Evolutionary conservation across 257 asterid genomes (phyloP), one percentile per base, ranked within the genome.

Genomic region (Capsicum pubescens): DNA sequence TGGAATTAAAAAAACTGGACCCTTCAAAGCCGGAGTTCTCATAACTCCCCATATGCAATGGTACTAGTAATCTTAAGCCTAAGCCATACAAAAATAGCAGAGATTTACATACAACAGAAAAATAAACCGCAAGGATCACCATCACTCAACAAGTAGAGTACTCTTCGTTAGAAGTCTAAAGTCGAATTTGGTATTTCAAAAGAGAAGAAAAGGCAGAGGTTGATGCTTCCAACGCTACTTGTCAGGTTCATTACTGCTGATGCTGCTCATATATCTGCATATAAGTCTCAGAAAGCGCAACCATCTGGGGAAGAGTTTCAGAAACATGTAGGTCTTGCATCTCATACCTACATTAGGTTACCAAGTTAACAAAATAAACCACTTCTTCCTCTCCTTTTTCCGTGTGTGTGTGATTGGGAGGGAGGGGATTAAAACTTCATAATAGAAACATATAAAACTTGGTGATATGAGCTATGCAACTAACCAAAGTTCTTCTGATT

Each of bases 201-300:
- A 76, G 5, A 26, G 48, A 76, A 52, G 21, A 74, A 67, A 7
- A 14, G 9, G 81, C 42, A 54, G 19, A 26, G 32, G 15, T 54
- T 14, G 61, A 32, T 77, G 16, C 32, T 77, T 54, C 66, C 7
- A 11, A 54, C 10, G 9, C 26, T 16, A 77, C 64, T 54, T 32
- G 64, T 77, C 48, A 81, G 77, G 19, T 81, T 14, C 16, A 35
- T 68, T 68, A 79, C 87, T 54, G 63, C 87, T 92, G 97, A 85
- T 96, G 98, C 90, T 92, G 98, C 93, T 96, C 99, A 44, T 96
- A 96, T 84, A 94, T 96, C 90, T 96, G 99, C 97, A 94, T 91
- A 87, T 94, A 96, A 6, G 98, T 84, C 91, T 96, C 99, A 4
- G 98, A 94, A 36, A 96, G 97, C 10, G 97, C 98, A 50, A 96